Percentiles rank a stretch among this genome's conserved stretches.
phyloP scores from a whole-genome alignment of 2,329 filamentous ascomycete species.

The Paraconiothyrium brasiliense region DNA sequence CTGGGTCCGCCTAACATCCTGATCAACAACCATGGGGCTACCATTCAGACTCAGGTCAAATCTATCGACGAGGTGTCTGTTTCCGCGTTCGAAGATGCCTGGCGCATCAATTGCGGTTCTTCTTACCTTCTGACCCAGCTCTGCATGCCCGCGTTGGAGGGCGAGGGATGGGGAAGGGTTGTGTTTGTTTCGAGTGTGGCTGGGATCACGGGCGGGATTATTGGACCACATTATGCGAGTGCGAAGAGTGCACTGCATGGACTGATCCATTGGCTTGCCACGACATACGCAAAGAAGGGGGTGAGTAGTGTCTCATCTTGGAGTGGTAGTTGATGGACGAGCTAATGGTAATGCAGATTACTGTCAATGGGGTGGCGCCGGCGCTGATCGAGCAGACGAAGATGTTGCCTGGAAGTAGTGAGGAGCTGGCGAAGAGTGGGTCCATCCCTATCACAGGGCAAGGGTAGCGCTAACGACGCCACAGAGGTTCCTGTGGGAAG shows the following conservation, averaged over 20 bases:
- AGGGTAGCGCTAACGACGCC: not conserved
- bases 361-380: constrained; percentile 60
- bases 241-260: constrained; percentile 58
- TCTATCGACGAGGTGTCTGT: constrained; percentile 46
- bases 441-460: not conserved
- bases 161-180: constrained; percentile 47
- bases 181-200: constrained; percentile 52
- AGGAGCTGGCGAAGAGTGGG: constrained; percentile 46
- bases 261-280: constrained; percentile 58
- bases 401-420: constrained; percentile 53
- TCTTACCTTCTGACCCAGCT: constrained; percentile 51
- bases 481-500: constrained; percentile 56
- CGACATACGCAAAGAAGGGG: constrained; percentile 54
- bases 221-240: constrained; percentile 52
- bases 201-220: constrained; percentile 51
- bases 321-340: not conserved
- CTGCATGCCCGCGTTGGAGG: constrained; percentile 50
- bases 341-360: constrained; percentile 36
- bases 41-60: constrained; percentile 31
- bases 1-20: constrained; percentile 52
- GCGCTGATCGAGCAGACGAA: constrained; percentile 57
- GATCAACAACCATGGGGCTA: constrained; percentile 53
- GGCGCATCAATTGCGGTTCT: constrained; percentile 51
- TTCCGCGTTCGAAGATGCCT: constrained; percentile 49
- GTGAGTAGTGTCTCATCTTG: constrained; percentile 15